Evolutionary conservation across 305 asterid genomes (phyloP).

Genomic region (Fraxinus paxiana): DNA sequence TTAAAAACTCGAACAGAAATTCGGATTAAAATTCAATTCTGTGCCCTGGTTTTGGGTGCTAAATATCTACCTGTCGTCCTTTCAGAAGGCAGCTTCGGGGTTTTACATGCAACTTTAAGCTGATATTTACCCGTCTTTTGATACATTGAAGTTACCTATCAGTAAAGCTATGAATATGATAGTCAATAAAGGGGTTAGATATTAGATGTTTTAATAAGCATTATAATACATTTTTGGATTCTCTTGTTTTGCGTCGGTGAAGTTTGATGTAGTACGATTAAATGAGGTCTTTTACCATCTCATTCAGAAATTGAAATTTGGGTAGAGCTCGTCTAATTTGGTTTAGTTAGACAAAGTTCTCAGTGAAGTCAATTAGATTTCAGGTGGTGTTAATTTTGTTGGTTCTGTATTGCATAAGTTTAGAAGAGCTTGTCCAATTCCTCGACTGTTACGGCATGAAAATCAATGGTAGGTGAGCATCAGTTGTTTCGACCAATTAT

Average conservation of each 20-base stretch:
- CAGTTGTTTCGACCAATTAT: background rate
- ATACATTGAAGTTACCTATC: background rate
- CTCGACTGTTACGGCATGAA: background rate
- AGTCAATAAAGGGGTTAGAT: background rate
- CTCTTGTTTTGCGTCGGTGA: background rate
- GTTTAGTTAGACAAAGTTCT: background rate
- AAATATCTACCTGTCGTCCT: background rate
- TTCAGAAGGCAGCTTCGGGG: background rate
- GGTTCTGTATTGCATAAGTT: background rate
- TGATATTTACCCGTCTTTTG: background rate
- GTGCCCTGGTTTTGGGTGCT: background rate
- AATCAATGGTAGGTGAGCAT: background rate
- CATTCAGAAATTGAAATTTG: background rate
- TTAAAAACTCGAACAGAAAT: background rate
- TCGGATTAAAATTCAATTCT: background rate
- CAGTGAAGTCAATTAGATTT: background rate
- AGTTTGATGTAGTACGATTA: background rate
- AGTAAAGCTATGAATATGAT: background rate
- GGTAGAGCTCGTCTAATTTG: background rate
- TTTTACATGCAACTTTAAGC: background rate
- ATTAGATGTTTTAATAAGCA: background rate
- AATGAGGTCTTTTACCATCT: background rate
- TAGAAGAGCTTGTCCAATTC: background rate
- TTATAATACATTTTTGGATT: background rate
- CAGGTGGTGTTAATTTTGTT: background rate